Evolutionary conservation across 768 basidiomycete genomes (phyloP).

Genomic region (Hortiboletus flavorubellus): DNA sequence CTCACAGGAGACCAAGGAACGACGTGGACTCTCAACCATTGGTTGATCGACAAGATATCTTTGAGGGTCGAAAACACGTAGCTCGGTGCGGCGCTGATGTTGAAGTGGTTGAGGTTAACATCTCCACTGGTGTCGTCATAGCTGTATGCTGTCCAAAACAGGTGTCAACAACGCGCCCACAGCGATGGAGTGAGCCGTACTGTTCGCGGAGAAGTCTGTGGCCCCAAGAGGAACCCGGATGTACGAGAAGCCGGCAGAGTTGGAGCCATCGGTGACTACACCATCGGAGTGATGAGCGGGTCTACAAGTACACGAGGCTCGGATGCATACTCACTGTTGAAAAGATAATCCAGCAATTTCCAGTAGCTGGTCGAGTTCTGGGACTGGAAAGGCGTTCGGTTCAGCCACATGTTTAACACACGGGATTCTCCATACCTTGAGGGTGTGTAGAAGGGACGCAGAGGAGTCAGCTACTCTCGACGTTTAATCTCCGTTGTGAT

Average conservation of each 20-base stretch:
- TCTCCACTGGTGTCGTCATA: slow-evolving; percentile 64
- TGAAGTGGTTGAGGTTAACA: slow-evolving; percentile 54
- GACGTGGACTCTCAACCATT: slow-evolving; percentile 50
- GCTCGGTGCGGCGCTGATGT: slow-evolving; percentile 54
- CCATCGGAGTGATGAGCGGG: neutral
- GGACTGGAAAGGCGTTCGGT: slow-evolving; percentile 31
- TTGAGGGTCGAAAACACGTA: slow-evolving; percentile 59
- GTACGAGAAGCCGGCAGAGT: slow-evolving; percentile 66
- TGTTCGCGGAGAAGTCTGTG: slow-evolving; percentile 62
- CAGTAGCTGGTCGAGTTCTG: slow-evolving; percentile 56
- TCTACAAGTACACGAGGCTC: neutral
- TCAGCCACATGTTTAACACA: neutral
- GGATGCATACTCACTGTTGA: slow-evolving; percentile 34
- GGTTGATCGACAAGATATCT: slow-evolving; percentile 62
- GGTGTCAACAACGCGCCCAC: slow-evolving; percentile 3
- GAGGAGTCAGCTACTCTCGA: slow-evolving; percentile 62
- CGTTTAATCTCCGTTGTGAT: neutral
- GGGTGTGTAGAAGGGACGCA: slow-evolving; percentile 52
- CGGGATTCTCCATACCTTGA: slow-evolving; percentile 50
- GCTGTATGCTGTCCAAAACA: slow-evolving; percentile 49
- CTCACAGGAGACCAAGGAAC: slow-evolving; percentile 75
- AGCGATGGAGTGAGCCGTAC: slow-evolving; percentile 34
- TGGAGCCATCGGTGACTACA: slow-evolving; percentile 52
- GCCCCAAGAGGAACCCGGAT: slow-evolving; percentile 70
- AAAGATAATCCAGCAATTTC: slow-evolving; percentile 55